Base-by-base conservation (phyloP, 345 rosid genomes). In the Gossypium anomalum region DNA sequence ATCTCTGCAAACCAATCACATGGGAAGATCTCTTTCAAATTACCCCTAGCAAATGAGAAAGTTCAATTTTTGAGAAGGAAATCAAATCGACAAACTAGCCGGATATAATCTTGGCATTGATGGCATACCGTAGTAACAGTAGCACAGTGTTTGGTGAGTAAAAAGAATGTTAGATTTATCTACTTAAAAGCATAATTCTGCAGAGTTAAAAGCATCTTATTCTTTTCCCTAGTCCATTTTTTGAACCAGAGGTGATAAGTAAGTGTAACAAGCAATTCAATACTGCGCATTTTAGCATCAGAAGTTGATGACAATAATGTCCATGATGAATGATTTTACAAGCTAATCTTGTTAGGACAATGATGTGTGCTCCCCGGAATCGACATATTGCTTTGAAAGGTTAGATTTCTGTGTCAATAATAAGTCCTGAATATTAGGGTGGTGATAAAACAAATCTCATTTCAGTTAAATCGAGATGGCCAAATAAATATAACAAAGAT, bases 1-100 rank as follows among this genome's bases (percentile, higher is more conserved):
- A 94, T 80, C 98, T 92, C 98, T 93, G 86, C 87, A 92, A 81
- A 78, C 78, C 80, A 85, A 79, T 81, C 75, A 81, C 78, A 76
- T 75, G 52, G 83, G 79, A 84, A 80, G 79, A 79, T 83, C 84
- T 77, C 86, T 80, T 80, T 81, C 81, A 86, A 61, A 80, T 81
- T 64, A 84, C 77, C 87, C 70, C 83, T 74, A 80, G 47, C 81
- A 83, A 74, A 77, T 81, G 68, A 69, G 25, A 79, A 80, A 78
- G 80, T 58, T 55, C 43, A 57, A 74, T 63, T 80, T 52, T 65
- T 62, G 29, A 63, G 70, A 62, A 76, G 61, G 75, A 38, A 45
- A 73, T 48, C 58, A 48, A 67, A 20, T 27, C 49, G 25, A 6
- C 25, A 59, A 60, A 34, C 20, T 53, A 62, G 25, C 66, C 68